Evolutionary conservation across 2,329 filamentous ascomycete genomes (phyloP).

Genomic region (Mycocentrospora acerina): DNA sequence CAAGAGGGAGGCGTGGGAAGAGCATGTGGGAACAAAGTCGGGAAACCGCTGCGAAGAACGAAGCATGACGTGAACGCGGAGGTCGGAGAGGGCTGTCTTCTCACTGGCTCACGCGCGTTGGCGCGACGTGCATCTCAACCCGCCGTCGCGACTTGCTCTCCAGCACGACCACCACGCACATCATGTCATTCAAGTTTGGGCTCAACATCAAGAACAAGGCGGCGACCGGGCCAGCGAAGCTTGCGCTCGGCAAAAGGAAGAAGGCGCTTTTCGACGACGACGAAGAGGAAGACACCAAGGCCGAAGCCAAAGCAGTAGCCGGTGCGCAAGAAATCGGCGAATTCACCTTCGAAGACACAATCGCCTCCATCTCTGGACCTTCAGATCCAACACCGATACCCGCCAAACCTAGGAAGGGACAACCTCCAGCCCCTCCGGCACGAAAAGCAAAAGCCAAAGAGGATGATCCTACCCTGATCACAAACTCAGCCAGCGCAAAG

Average conservation of each 20-base stretch:
- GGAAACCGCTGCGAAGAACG: no score
- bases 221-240: slow-evolving; percentile 17
- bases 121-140: slow-evolving; percentile 11
- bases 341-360: slow-evolving; percentile 58
- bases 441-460: slow-evolving; percentile 42
- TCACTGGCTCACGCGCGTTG: slow-evolving; percentile 32
- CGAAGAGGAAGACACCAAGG: slow-evolving; percentile 54
- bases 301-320: slow-evolving; percentile 39
- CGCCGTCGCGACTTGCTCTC: slow-evolving; percentile 1
- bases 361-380: slow-evolving; percentile 25
- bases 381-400: slow-evolving; percentile 28
- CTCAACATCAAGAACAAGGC: slow-evolving; percentile 63
- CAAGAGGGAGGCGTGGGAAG: slow-evolving; percentile 1
- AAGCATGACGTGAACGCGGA: slow-evolving; percentile 20
- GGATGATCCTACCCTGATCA: slow-evolving; percentile 44
- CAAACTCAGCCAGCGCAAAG: slow-evolving; percentile 67
- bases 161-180: slow-evolving; percentile 10
- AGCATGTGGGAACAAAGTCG: not conserved
- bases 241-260: slow-evolving; percentile 30
- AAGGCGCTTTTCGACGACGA: slow-evolving; percentile 55
- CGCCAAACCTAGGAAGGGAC: slow-evolving; percentile 42
- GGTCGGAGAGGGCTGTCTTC: slow-evolving; percentile 26
- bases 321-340: slow-evolving; percentile 58
- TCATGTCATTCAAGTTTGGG: slow-evolving; percentile 55
- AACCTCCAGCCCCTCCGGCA: slow-evolving; percentile 33